Conservation (phyloP, 345 rosid species). For the Eucalyptus virginea region DNA sequence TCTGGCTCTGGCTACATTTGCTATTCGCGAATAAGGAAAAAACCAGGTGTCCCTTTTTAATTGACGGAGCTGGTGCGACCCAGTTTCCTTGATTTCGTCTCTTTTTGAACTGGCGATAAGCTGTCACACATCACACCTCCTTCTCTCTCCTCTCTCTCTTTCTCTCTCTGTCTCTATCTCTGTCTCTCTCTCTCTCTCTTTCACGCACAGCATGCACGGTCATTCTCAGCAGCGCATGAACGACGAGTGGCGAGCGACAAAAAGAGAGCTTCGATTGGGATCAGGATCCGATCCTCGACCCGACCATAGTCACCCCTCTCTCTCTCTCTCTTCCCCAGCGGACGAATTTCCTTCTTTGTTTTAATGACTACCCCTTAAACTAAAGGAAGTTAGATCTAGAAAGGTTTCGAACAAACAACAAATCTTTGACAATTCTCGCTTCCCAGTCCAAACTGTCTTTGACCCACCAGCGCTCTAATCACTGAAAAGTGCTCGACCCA, state of each 20-base stretch:
- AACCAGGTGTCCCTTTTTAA: neutral
- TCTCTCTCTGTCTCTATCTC: neutral
- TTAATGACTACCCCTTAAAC: neutral
- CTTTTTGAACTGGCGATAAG: slow-evolving; percentile 17
- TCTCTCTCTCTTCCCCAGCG: neutral
- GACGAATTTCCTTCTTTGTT: neutral
- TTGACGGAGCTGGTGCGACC: neutral
- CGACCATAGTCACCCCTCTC: neutral
- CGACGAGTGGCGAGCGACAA: neutral
- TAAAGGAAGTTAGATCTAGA: neutral
- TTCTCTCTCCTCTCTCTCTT: neutral
- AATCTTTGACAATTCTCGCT: neutral
- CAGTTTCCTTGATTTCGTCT: neutral
- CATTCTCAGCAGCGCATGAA: neutral
- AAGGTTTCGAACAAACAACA: neutral
- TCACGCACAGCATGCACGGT: neutral
- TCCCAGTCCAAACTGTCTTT: neutral
- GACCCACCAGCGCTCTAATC: neutral
- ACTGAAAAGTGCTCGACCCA: neutral
- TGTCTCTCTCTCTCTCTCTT: neutral
- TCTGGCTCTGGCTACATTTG: neutral
- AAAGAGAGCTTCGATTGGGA: neutral
- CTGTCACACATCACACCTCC: slow-evolving; percentile 5
- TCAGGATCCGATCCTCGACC: slow-evolving; percentile 10
- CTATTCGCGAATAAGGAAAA: neutral